Evolutionary conservation across 352 stramenopile genomes (phyloP).

Genomic region (Phytophthora palmivora): DNA sequence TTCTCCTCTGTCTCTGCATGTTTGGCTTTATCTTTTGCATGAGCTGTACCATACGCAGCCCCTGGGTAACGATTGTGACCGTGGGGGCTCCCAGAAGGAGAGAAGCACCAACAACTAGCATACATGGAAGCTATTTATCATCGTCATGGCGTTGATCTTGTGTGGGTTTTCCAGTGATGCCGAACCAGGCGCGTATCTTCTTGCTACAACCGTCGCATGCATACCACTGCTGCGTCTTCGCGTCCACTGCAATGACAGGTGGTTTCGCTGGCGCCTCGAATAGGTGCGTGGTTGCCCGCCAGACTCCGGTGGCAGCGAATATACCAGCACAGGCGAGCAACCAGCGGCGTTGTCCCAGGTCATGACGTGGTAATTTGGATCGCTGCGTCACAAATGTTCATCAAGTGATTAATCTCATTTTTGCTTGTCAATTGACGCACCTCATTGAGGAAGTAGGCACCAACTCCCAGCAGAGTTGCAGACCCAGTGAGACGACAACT

Average conservation of each 20-base stretch:
- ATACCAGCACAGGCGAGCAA: constrained; percentile 56
- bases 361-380: constrained; percentile 45
- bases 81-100: constrained; percentile 20
- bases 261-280: constrained; percentile 32
- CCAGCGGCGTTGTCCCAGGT: constrained; percentile 65
- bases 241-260: too few species aligned
- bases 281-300: constrained; percentile 55
- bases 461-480: constrained; percentile 56
- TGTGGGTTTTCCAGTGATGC: not conserved
- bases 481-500: constrained; percentile 70
- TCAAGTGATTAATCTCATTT: too few species aligned
- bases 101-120: constrained; percentile 28
- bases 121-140: constrained; percentile 55
- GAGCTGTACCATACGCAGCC: constrained; percentile 52
- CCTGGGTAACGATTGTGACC: constrained; percentile 23
- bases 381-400: constrained; percentile 25
- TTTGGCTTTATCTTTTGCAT: constrained; percentile 47
- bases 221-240: constrained; percentile 6
- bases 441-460: constrained; percentile 65
- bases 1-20: constrained; percentile 24
- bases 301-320: constrained; percentile 56
- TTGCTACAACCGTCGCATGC: constrained; percentile 19
- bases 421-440: constrained; percentile 22
- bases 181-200: constrained; percentile 17
- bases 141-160: constrained; percentile 7